Conservation (phyloP, 2,329 filamentous ascomycete genomes). For the Thermomyces lanuginosus region DNA sequence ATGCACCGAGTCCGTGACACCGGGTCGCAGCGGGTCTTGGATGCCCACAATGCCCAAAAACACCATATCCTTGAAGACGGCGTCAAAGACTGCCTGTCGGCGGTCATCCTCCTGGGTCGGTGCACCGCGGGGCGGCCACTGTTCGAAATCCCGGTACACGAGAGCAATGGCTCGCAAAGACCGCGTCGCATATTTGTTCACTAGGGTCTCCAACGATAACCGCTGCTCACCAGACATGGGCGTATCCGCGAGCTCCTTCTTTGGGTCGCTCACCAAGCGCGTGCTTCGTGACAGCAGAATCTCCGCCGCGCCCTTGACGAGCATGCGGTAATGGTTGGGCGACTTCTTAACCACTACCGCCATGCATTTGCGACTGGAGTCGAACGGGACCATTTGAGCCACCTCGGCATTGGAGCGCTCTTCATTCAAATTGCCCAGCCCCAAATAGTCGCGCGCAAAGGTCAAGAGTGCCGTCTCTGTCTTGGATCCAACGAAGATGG, state of each 20-base stretch:
- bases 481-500: conserved; percentile 55
- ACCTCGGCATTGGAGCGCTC: conserved; percentile 47
- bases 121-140: conserved; percentile 59
- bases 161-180: conserved; percentile 75
- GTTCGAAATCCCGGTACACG: conserved; percentile 66
- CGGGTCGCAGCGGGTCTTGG: conserved; percentile 60
- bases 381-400: conserved; percentile 39
- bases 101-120: conserved; percentile 41
- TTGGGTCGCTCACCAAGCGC: conserved; percentile 42
- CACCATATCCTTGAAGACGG: conserved; percentile 50
- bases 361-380: conserved; percentile 54
- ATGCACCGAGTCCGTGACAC: conserved; percentile 56
- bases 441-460: conserved; percentile 50
- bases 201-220: conserved; percentile 46
- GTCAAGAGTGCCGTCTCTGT: conserved; percentile 60
- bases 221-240: conserved; percentile 42
- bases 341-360: conserved; percentile 43
- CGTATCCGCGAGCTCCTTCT: conserved; percentile 37
- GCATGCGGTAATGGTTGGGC: conserved; percentile 40
- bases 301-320: conserved; percentile 38
- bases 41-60: conserved; percentile 61
- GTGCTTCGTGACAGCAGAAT: conserved; percentile 32
- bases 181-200: conserved; percentile 59
- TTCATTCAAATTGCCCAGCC: conserved; percentile 44
- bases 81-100: conserved; percentile 48